Evolutionary conservation across 2,329 filamentous ascomycete genomes (phyloP).

Genomic region (Epichloe coenophiala): DNA sequence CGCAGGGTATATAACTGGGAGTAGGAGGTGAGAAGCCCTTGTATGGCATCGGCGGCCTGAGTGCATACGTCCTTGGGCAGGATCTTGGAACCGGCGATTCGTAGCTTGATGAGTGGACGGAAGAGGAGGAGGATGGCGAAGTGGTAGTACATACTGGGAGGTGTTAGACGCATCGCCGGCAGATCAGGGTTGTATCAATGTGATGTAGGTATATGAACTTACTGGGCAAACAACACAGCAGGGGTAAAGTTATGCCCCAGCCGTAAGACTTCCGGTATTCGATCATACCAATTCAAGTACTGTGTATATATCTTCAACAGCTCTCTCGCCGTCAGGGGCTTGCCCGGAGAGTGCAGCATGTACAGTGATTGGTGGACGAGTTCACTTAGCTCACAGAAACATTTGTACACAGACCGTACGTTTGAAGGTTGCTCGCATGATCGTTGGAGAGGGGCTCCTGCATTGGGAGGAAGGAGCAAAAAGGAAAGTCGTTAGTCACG

Average conservation of each 20-base stretch:
- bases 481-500: background rate
- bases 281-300: constrained; percentile 59
- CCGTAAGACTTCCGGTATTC: constrained; percentile 48
- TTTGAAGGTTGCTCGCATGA: constrained; percentile 51
- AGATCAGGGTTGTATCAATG: background rate
- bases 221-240: constrained; percentile 63
- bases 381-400: constrained; percentile 60
- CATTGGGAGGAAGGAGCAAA: background rate
- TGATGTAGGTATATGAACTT: constrained; percentile 19
- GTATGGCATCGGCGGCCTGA: constrained; percentile 46
- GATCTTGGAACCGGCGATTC: constrained; percentile 49
- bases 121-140: constrained; percentile 62
- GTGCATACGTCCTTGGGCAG: constrained; percentile 52
- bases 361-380: constrained; percentile 60
- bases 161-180: background rate
- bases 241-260: constrained; percentile 59
- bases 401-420: constrained; percentile 53
- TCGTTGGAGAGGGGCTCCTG: constrained; percentile 38
- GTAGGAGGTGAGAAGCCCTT: constrained; percentile 41
- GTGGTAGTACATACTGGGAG: constrained; percentile 52
- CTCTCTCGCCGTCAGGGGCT: constrained; percentile 48
- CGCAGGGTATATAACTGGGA: constrained; percentile 44
- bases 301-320: constrained; percentile 52
- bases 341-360: constrained; percentile 57
- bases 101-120: constrained; percentile 53